Conservation (phyloP, 2,329 filamentous ascomycete genomes). For the Ophiostoma quercus region DNA sequence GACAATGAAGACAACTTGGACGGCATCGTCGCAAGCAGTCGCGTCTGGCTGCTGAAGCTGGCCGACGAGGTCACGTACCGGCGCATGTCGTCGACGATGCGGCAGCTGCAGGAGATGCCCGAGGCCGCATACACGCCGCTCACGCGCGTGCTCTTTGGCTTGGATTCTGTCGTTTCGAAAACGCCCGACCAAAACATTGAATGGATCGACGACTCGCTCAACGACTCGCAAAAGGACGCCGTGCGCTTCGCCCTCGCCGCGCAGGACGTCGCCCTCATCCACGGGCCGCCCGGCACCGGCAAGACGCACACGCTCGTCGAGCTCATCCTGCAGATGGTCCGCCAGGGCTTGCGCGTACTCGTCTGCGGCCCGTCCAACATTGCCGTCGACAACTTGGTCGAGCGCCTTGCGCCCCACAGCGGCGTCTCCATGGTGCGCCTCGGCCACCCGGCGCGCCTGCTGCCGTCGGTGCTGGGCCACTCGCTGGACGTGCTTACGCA, state of each 20-base stretch:
- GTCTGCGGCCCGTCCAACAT: slow-evolving; percentile 98
- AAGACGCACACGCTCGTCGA: slow-evolving; percentile 97
- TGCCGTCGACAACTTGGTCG: slow-evolving; percentile 96
- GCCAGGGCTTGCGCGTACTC: slow-evolving; percentile 66
- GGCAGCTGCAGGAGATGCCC: slow-evolving; percentile 52
- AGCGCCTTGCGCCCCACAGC: slow-evolving; percentile 78
- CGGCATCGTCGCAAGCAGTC: slow-evolving; percentile 24
- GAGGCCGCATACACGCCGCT: slow-evolving; percentile 56
- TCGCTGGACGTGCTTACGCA: slow-evolving; percentile 87
- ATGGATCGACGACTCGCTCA: slow-evolving; percentile 58
- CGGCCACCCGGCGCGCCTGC: slow-evolving; percentile 83
- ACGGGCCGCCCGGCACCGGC: slow-evolving; percentile 92
- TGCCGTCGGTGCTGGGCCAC: slow-evolving; percentile 82
- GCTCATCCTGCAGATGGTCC: slow-evolving; percentile 83
- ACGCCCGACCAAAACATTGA: slow-evolving; percentile 42
- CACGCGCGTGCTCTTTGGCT: slow-evolving; percentile 58
- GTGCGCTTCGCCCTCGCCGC: slow-evolving; percentile 79
- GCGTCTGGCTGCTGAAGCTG: slow-evolving; percentile 62
- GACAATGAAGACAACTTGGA: slow-evolving; percentile 9
- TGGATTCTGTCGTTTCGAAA: slow-evolving; percentile 43
- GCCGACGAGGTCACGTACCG: slow-evolving; percentile 64
- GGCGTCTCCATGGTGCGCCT: slow-evolving; percentile 83
- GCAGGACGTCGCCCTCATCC: slow-evolving; percentile 79
- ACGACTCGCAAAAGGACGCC: slow-evolving; percentile 62
- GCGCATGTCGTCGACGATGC: slow-evolving; percentile 61